Evolutionary conservation across 495 filamentous ascomycete genomes (phyloP).

Genomic region (Bryoglossum gracile): DNA sequence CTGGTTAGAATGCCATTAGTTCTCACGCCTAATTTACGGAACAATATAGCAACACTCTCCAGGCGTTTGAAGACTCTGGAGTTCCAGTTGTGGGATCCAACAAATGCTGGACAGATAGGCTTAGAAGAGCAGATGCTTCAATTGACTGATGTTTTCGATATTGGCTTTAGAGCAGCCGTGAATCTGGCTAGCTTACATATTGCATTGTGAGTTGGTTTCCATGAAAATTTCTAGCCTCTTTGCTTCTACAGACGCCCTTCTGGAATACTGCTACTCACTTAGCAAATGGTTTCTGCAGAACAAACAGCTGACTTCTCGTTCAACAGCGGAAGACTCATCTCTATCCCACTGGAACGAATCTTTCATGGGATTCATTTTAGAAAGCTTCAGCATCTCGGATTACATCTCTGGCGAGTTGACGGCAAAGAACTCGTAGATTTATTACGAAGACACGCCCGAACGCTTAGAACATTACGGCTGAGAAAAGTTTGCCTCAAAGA

Average conservation of each 20-base stretch:
- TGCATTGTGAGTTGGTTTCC: too few species aligned
- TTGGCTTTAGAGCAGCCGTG: conserved; percentile 47
- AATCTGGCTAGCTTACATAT: conserved; percentile 60
- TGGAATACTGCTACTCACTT: background rate
- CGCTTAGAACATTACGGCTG: conserved; percentile 50
- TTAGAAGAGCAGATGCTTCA: conserved; percentile 47
- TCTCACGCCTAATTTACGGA: too few species aligned
- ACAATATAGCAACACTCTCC: too few species aligned
- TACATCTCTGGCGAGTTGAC: conserved; percentile 56
- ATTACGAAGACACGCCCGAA: conserved; percentile 46
- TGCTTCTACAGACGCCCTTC: too few species aligned
- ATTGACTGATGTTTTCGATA: conserved; percentile 44
- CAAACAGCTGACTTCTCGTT: background rate
- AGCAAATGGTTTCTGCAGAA: background rate
- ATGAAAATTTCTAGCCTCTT: background rate
- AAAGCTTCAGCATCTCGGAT: conserved; percentile 53
- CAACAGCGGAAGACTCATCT: conserved; percentile 30
- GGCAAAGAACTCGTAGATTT: conserved; percentile 54
- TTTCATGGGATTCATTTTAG: conserved; percentile 59
- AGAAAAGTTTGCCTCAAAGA: conserved; percentile 52
- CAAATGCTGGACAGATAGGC: too few species aligned
- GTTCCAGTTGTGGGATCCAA: too few species aligned
- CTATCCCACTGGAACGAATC: conserved; percentile 47
- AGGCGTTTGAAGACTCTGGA: too few species aligned
- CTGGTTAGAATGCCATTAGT: too few species aligned